Base-by-base conservation (phyloP, 257 asterid species). In the Thymus mandschuricus region DNA sequence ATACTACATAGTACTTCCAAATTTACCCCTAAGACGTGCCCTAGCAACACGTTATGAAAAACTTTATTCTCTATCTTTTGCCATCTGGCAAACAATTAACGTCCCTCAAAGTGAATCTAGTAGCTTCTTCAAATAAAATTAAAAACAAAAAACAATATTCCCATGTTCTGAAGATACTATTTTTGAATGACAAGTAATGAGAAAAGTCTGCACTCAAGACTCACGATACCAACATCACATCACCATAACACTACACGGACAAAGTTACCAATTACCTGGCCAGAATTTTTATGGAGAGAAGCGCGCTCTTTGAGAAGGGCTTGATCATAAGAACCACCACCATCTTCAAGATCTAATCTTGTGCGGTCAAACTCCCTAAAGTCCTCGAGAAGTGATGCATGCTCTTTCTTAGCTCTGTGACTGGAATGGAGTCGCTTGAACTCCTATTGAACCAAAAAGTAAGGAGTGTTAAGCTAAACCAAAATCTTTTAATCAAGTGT, bases 331-430 rank as follows among this genome's bases (percentile, higher is more conserved):
- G 96, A 91, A 81, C 95, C 90, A 71, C 86, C 86, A 69, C 92
- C 95, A 52, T 94, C 98, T 89, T 94, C 98, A 71, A 91, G 82
- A 86, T 94, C 97, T 80, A 94, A 85, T 82, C 96, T 85, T 72
- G 94, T 78, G 52, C 96, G 88, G 74, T 94, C 98, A 50, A 94
- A 94, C 89, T 94, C 98, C 87, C 96, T 86, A 80, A 94, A 94
- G 81, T 91, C 97, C 65, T 91, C 98, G 49, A 94, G 98, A 78
- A 94, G 81, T 49, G 96, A 91, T 28, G 97, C 97, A 58, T 94
- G 98, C 85, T 94, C 97, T 83, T 86, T 91, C 86, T 91, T 94
- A 72, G 96, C 97, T 81, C 95, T 87, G 78, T 85, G 79, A 73
- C 96, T 94, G 70, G 96, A 91, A 78, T 88, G 91, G 64, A 94